Percentiles rank a stretch among this genome's conserved stretches.
These are phyloP conservation scores for Puccinia coronata DNA, from an alignment of 1,284 basidiomycete species.

Conservation along the genomic window DNA sequence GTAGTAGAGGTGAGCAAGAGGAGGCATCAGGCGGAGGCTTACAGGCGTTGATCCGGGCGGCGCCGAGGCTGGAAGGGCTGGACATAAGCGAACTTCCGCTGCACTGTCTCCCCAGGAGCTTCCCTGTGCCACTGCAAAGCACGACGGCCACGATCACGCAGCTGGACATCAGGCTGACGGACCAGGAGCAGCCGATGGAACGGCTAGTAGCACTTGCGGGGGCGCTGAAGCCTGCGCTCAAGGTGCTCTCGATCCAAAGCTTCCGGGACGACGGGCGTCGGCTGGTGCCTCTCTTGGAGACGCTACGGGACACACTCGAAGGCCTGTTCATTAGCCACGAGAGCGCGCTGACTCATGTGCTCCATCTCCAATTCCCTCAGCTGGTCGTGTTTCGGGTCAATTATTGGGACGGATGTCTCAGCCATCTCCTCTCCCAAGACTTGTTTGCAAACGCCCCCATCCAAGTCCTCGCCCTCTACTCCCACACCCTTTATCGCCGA, in stretches of 20 bases:
- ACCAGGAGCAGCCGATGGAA: conserved; percentile 14
- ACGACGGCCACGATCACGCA: conserved; percentile 7
- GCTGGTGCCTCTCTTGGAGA: conserved; percentile 35
- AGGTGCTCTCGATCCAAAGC: conserved; percentile 34
- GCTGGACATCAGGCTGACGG: conserved; percentile 18
- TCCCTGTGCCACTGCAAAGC: background rate
- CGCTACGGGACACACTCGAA: conserved; percentile 19
- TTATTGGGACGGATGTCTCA: conserved; percentile 42
- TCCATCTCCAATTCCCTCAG: conserved; percentile 27
- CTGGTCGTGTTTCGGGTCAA: conserved; percentile 33
- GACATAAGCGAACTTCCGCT: conserved; percentile 30
- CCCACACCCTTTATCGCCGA: conserved; percentile 42
- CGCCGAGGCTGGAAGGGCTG: conserved; percentile 2
- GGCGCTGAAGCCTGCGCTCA: conserved; percentile 34
- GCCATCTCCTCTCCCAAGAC: conserved; percentile 8
- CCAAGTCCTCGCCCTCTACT: conserved; percentile 31
- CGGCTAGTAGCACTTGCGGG: conserved; percentile 13
- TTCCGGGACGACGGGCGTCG: conserved; percentile 23
- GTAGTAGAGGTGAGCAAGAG: background rate
- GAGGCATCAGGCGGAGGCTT: background rate
- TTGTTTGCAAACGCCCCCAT: conserved; percentile 30
- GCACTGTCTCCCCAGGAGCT: conserved; percentile 12
- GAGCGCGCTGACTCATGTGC: conserved; percentile 9
- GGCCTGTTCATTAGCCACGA: conserved; percentile 44
- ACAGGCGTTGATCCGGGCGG: background rate